Conservation (phyloP, 2,329 filamentous ascomycete genomes). For the Penicillium sp. region DNA sequence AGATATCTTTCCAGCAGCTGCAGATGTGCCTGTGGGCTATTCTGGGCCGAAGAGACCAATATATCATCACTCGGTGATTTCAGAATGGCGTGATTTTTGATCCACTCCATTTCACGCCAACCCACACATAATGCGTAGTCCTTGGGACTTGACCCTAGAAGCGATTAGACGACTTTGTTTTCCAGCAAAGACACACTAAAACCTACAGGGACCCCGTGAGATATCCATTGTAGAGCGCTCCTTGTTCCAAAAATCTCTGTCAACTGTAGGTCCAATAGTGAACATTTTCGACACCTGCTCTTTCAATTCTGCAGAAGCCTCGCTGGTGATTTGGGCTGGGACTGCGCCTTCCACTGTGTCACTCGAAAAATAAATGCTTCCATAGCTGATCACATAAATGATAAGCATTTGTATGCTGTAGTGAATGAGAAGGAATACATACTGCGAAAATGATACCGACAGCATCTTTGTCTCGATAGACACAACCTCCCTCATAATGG, state of each 20-base stretch:
- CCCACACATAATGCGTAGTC: constrained; percentile 35
- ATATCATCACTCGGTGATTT: constrained; percentile 23
- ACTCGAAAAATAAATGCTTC: constrained; percentile 38
- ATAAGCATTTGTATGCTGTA: constrained; percentile 11
- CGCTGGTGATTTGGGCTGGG: constrained; percentile 26
- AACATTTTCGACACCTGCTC: constrained; percentile 32
- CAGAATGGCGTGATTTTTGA: constrained; percentile 28
- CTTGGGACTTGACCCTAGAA: constrained; percentile 32
- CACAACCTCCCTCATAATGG: constrained; percentile 34
- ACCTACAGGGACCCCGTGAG: constrained; percentile 44
- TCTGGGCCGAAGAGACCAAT: constrained; percentile 25
- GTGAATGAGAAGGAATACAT: constrained; percentile 12
- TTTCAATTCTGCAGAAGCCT: constrained; percentile 30
- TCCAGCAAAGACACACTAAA: constrained; percentile 1
- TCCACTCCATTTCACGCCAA: constrained; percentile 36
- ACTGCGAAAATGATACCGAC: constrained; percentile 37
- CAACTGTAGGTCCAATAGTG: constrained; percentile 38
- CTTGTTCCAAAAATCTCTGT: constrained; percentile 36
- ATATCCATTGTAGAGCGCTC: constrained; percentile 35
- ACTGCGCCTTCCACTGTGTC: constrained; percentile 33
- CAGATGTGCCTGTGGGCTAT: constrained; percentile 32
- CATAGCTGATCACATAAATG: constrained; percentile 31
- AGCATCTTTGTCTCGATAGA: constrained; percentile 39
- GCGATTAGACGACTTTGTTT: constrained; percentile 8
- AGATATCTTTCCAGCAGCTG: constrained; percentile 36